These are phyloP conservation scores for Bipolaris sorokiniana DNA, from an alignment of 2,329 filamentous ascomycete genomes.

Conservation along the genomic window DNA sequence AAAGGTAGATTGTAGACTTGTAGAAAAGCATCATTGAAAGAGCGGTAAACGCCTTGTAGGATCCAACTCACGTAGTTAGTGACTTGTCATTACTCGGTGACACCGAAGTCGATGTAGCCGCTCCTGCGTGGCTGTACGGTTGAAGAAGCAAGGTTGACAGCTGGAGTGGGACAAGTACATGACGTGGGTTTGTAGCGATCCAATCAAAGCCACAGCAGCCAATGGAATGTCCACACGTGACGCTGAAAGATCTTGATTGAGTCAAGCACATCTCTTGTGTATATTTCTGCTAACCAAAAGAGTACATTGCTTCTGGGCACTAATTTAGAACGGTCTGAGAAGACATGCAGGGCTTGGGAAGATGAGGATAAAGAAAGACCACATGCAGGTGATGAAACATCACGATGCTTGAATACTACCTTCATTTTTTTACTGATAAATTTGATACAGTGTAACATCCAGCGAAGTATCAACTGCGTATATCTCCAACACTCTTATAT, in stretches of 20 bases:
- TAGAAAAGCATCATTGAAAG: neutral
- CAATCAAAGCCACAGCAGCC: neutral
- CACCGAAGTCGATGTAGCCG: neutral
- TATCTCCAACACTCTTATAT: too few species aligned
- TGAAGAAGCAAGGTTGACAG: neutral
- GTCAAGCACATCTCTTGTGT: neutral
- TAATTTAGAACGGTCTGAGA: too few species aligned
- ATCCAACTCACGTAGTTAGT: neutral
- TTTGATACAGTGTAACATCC: too few species aligned
- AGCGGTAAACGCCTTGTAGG: conserved; percentile 10
- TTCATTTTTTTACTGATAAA: too few species aligned
- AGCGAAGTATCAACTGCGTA: too few species aligned
- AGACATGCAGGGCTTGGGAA: neutral
- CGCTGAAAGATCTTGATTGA: neutral
- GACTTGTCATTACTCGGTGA: neutral
- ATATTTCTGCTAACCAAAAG: neutral
- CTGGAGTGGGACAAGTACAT: neutral
- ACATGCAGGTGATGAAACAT: too few species aligned
- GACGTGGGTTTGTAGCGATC: neutral
- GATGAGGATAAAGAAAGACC: neutral
- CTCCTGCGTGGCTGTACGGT: neutral
- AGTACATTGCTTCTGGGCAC: neutral
- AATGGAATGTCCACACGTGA: neutral
- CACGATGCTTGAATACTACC: too few species aligned
- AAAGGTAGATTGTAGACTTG: neutral